Evolutionary conservation across 2,329 filamentous ascomycete genomes (phyloP).

Genomic region (Phialocephala sp.): DNA sequence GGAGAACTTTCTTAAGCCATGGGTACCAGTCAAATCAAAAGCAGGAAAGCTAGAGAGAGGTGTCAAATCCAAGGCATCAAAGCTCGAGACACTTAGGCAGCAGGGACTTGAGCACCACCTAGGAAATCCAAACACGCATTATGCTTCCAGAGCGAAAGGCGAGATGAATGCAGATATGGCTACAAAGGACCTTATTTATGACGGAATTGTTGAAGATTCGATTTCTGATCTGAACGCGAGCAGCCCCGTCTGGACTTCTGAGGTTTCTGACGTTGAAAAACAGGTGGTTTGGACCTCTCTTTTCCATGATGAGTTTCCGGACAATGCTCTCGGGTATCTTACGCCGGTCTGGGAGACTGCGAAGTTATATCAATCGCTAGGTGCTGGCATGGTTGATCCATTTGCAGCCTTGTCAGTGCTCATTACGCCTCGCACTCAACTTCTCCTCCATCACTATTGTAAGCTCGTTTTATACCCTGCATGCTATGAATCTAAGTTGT

Average conservation of each 20-base stretch:
- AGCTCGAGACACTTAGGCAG: background rate
- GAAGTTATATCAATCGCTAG: conserved; percentile 5
- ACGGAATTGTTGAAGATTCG: background rate
- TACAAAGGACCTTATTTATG: background rate
- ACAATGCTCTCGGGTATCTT: background rate
- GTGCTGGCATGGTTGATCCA: conserved; percentile 15
- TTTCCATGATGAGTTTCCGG: background rate
- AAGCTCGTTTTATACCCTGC: background rate
- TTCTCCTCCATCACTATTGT: conserved; percentile 25
- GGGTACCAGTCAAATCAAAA: conserved; percentile 16
- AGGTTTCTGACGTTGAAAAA: background rate
- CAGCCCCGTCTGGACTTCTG: background rate
- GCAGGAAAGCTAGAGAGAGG: background rate
- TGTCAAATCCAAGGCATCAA: background rate
- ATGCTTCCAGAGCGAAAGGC: background rate
- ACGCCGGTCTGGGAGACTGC: background rate
- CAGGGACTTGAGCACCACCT: background rate
- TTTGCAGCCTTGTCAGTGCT: conserved; percentile 19
- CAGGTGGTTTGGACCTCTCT: background rate
- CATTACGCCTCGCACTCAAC: conserved; percentile 20
- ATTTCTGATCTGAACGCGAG: background rate
- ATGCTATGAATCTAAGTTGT: background rate
- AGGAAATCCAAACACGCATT: background rate
- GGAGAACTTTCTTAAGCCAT: conserved; percentile 14
- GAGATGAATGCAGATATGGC: background rate